A percentile compares a stretch with the other conserved stretches of the same genome.
These are phyloP conservation scores for Umbelopsis sp. DNA, from an alignment of 371 early-diverging fungal species.

Conservation along the genomic window DNA sequence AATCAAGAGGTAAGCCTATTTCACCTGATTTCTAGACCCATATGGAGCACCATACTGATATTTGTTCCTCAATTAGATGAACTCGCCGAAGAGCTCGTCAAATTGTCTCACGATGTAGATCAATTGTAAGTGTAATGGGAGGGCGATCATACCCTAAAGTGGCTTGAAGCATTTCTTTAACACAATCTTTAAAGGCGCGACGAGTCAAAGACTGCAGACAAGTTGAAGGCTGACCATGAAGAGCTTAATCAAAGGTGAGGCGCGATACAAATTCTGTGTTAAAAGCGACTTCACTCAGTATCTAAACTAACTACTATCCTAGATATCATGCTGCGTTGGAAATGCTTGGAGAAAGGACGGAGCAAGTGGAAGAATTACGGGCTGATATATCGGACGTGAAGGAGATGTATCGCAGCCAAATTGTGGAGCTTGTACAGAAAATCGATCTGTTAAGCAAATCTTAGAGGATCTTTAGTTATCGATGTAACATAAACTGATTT, in stretches of 20 bases:
- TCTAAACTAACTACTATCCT: constrained; percentile 21
- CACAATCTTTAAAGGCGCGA: constrained; percentile 24
- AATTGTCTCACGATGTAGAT: constrained; percentile 65
- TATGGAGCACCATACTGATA: not conserved
- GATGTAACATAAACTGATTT: constrained; percentile 9
- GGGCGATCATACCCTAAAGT: not conserved
- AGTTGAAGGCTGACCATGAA: constrained; percentile 37
- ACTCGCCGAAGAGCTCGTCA: constrained; percentile 73
- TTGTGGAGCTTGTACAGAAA: constrained; percentile 68
- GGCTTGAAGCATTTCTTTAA: not conserved
- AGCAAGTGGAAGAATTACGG: constrained; percentile 81
- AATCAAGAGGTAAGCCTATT: constrained; percentile 56
- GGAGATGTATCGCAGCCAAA: constrained; percentile 74
- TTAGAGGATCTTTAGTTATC: constrained; percentile 15
- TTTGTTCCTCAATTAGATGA: constrained; percentile 56
- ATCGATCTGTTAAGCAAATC: constrained; percentile 39
- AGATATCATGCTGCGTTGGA: constrained; percentile 82
- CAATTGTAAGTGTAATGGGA: constrained; percentile 42
- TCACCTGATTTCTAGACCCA: not conserved
- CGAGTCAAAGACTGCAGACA: constrained; percentile 31
- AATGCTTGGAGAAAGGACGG: constrained; percentile 88
- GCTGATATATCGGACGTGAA: constrained; percentile 85
- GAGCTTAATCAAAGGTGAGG: constrained; percentile 49
- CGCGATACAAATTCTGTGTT: not conserved
- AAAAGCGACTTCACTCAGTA: constrained; percentile 20